A percentile compares a stretch with the other conserved stretches of the same genome.
phyloP scores from a whole-genome alignment of 345 rosid genomes.

The Euclidium syriacum region DNA sequence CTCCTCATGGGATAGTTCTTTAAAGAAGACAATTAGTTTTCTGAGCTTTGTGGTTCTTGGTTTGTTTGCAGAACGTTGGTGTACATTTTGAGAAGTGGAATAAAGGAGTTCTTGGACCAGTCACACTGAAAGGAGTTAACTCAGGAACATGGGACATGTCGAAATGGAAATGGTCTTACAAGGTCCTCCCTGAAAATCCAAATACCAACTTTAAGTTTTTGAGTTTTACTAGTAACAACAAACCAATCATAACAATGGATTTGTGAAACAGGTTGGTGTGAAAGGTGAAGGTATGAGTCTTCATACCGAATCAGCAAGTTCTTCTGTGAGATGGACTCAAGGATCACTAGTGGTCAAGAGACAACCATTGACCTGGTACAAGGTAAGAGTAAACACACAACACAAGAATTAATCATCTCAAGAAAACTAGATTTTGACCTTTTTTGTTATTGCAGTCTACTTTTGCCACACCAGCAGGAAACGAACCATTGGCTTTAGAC shows the following conservation, averaged over 20 bases:
- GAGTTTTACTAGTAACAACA: background rate
- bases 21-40: background rate
- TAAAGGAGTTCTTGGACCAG: slow-evolving; percentile 81
- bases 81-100: slow-evolving; percentile 79
- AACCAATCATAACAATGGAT: background rate
- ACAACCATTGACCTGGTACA: slow-evolving; percentile 89
- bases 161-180: slow-evolving; percentile 86
- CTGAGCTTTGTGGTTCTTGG: background rate
- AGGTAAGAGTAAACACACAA: slow-evolving; percentile 36
- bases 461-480: slow-evolving; percentile 57
- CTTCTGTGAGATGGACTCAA: slow-evolving; percentile 72
- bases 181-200: slow-evolving; percentile 40
- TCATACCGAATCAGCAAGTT: slow-evolving; percentile 55
- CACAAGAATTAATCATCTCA: background rate
- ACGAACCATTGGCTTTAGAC: slow-evolving; percentile 76
- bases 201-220: background rate
- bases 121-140: slow-evolving; percentile 61
- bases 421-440: background rate
- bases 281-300: slow-evolving; percentile 70
- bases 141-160: slow-evolving; percentile 79
- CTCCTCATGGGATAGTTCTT: background rate
- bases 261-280: slow-evolving; percentile 51
- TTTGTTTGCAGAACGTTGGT: slow-evolving; percentile 71
- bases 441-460: slow-evolving; percentile 45
- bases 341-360: slow-evolving; percentile 51